Evolutionary conservation across 208 protist species (phyloP).

Genomic region (Entamoeba invadens): DNA sequence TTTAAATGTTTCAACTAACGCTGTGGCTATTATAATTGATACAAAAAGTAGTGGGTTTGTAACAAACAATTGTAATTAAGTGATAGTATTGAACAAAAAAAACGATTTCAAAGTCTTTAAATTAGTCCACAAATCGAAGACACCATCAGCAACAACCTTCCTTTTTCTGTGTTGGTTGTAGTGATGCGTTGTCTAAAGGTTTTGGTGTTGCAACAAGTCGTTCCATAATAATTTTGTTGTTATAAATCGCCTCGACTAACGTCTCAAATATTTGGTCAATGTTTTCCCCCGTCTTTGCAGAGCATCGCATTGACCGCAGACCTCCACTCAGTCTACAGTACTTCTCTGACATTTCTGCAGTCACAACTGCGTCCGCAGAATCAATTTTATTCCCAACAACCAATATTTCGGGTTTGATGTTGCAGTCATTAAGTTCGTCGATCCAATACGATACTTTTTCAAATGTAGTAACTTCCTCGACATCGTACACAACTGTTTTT

Average conservation of each 20-base stretch:
- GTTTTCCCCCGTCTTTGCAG: background rate
- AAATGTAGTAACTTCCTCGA: background rate
- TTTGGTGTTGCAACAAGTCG: background rate
- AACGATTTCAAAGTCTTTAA: no score
- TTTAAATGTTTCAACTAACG: no score
- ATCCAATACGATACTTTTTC: slow-evolving; percentile 13
- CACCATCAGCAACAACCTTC: background rate
- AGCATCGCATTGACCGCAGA: background rate
- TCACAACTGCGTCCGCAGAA: background rate
- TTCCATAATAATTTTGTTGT: slow-evolving; percentile 1
- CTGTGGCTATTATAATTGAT: no score
- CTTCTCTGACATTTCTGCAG: background rate
- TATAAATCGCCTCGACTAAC: background rate
- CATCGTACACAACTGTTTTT: background rate
- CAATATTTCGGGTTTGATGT: background rate
- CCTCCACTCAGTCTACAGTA: background rate
- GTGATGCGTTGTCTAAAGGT: background rate
- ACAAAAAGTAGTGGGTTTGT: no score
- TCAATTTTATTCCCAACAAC: background rate
- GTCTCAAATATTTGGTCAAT: background rate
- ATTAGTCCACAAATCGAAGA: no score
- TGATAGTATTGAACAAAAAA: no score
- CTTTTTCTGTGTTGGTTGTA: background rate
- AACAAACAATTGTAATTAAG: no score
- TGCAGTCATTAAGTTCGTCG: background rate